Evolutionary conservation across 352 stramenopile genomes (phyloP).

Genomic region (Phytophthora sp.): DNA sequence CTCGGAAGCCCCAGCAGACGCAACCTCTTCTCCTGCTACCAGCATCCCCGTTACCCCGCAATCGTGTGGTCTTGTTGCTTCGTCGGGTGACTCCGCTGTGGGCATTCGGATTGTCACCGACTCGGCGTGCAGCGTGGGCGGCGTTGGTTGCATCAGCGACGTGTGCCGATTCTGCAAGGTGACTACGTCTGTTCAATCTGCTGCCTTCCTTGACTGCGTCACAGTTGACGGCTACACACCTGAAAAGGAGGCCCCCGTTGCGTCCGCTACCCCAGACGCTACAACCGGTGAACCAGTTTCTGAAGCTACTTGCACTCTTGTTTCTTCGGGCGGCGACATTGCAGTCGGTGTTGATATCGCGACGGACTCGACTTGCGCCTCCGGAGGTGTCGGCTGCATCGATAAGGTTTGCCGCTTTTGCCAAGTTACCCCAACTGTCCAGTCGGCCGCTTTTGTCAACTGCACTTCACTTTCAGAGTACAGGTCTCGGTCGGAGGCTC

Average conservation of each 20-base stretch:
- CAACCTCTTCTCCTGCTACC: not conserved
- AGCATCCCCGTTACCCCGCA: not conserved
- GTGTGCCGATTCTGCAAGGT: slow-evolving; percentile 52
- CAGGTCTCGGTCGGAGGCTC: not conserved
- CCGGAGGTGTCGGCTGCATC: slow-evolving; percentile 46
- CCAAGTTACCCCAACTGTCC: slow-evolving; percentile 23
- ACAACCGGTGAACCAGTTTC: not conserved
- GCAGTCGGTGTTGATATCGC: slow-evolving; percentile 36
- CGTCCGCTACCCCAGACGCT: not conserved
- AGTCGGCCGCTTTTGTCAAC: slow-evolving; percentile 27
- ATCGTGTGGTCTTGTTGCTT: slow-evolving; percentile 13
- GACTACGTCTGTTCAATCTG: slow-evolving; percentile 26
- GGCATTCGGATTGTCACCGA: slow-evolving; percentile 40
- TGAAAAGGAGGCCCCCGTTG: slow-evolving; percentile 3
- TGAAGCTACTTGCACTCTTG: slow-evolving; percentile 2
- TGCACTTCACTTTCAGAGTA: slow-evolving; percentile 16
- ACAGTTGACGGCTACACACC: slow-evolving; percentile 8
- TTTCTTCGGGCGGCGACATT: slow-evolving; percentile 30
- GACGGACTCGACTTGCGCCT: slow-evolving; percentile 25
- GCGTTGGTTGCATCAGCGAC: slow-evolving; percentile 39
- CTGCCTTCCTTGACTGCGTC: slow-evolving; percentile 23
- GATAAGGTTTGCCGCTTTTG: slow-evolving; percentile 46
- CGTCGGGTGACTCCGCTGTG: slow-evolving; percentile 24
- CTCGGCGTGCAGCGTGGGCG: slow-evolving; percentile 22
- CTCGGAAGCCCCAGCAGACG: not conserved